Base-by-base conservation (phyloP, 2,329 filamentous ascomycete genomes). In the Ascochyta clinopodiicola region DNA sequence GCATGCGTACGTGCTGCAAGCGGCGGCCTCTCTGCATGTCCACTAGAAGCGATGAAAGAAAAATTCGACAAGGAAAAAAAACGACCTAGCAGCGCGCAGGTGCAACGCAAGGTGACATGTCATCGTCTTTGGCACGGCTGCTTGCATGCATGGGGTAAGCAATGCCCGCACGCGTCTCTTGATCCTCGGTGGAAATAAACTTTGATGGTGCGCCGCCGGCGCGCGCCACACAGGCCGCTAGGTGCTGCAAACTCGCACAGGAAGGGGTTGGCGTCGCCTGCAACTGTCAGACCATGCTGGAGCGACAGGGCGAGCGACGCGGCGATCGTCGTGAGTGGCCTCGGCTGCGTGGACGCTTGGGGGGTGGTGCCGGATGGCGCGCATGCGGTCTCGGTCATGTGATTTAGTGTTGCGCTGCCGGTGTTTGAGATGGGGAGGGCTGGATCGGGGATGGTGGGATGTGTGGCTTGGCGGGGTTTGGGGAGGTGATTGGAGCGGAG, bases 131-230 rank as follows among this genome's bases (percentile, higher is more conserved):
- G 46, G 46, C 42, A 43, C 46, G 42, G 40, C 47, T 56, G 52
- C 42, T 38, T 56, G 46, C 46, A 44, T 56, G 42, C 39, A 22
- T 29, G 25, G 29, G 29, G 22, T n/a, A 29, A 22, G 9, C 21
- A 13, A 44, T 9, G 38, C 40, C 39, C 35, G 40, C 34, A 31
- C 35, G 25, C 35, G 52, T 38, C 25, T 32, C 42, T 6, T 38
- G 25, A 50, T 56, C 52, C 36, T 55, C 44, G 37, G 52, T 56
- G 52, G 42, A 51, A 47, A 56, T 56, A 56, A 56, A 56, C 46
- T 51, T 56, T 42, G 52, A 46, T 46, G 48, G 48, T 38, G 39
- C 8, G 2, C 4, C 17, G n/a, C 48, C 40, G 52, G 46, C 36
- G 52, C 17, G 32, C 52, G 46, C 46, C 52, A 56, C 52, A 50